Conservation (phyloP, 2,329 filamentous ascomycete genomes). For the Diatrype stigma region DNA sequence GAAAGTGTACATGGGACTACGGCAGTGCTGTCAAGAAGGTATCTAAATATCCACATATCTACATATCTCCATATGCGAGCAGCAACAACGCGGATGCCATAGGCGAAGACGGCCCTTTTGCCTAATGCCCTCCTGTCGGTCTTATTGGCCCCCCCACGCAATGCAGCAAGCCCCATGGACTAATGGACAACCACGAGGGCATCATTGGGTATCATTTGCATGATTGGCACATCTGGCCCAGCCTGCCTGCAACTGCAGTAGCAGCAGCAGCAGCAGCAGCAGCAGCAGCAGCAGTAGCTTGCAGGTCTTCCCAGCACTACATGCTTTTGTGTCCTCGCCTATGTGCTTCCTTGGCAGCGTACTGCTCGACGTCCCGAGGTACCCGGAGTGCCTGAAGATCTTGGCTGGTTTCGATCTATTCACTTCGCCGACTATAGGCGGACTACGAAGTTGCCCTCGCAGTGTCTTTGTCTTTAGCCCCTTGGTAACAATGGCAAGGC, state of each 20-base stretch:
- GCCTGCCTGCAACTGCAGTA: not conserved
- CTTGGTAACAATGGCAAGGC: slow-evolving; percentile 6
- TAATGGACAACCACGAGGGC: not conserved
- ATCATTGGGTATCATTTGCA: not conserved
- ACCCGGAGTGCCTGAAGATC: slow-evolving; percentile 26
- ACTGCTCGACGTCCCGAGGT: slow-evolving; percentile 15
- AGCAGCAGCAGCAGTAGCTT: not conserved
- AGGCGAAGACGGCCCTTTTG: not conserved
- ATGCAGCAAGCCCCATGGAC: not conserved
- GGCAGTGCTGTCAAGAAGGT: too few species aligned
- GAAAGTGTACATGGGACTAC: too few species aligned
- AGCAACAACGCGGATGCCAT: not conserved
- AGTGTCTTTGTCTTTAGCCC: slow-evolving; percentile 1
- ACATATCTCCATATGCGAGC: not conserved
- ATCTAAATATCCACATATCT: too few species aligned
- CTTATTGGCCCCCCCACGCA: not conserved
- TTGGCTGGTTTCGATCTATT: slow-evolving; percentile 19
- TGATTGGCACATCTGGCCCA: not conserved
- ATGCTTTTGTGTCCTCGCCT: not conserved
- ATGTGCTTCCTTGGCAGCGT: not conserved
- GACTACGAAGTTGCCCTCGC: not conserved
- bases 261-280: too few species aligned
- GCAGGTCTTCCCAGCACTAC: not conserved
- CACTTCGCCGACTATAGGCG: slow-evolving; percentile 9
- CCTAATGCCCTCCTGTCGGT: not conserved